Percentiles rank a stretch among this genome's conserved stretches.
Conservation (phyloP, 2,329 filamentous ascomycete genomes). For the Curvularia eragrostidis region DNA sequence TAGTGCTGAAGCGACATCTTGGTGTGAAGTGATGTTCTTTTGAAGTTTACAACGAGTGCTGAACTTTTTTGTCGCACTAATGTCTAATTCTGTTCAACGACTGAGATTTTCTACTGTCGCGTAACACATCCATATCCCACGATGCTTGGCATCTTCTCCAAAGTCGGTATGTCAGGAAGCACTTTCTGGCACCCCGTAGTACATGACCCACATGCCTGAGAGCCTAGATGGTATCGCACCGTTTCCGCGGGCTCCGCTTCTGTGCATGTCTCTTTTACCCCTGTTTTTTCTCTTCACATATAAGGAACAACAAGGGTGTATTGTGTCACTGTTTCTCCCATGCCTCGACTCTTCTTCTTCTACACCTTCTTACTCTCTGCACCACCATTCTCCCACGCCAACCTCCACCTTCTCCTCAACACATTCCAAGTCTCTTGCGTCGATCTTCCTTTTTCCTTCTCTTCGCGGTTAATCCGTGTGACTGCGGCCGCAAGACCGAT, state of each 20-base stretch:
- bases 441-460: slow-evolving; percentile 55
- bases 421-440: slow-evolving; percentile 50
- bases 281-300: background rate
- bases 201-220: background rate
- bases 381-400: slow-evolving; percentile 35
- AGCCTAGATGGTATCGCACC: background rate
- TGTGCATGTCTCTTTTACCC: background rate
- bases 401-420: slow-evolving; percentile 48
- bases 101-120: background rate
- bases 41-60: background rate
- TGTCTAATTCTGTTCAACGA: background rate
- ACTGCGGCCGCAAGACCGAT: slow-evolving; percentile 55
- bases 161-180: background rate
- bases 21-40: background rate
- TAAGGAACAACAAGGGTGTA: background rate
- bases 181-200: background rate
- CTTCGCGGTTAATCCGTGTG: slow-evolving; percentile 54
- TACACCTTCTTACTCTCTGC: background rate
- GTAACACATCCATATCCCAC: background rate
- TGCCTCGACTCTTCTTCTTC: slow-evolving; percentile 12
- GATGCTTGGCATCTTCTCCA: background rate
- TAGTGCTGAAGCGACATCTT: background rate
- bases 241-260: background rate
- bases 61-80: background rate
- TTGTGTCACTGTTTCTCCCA: background rate